Conservation (phyloP, 164 flowering plant genomes). For the Magnolia changhungtana region DNA sequence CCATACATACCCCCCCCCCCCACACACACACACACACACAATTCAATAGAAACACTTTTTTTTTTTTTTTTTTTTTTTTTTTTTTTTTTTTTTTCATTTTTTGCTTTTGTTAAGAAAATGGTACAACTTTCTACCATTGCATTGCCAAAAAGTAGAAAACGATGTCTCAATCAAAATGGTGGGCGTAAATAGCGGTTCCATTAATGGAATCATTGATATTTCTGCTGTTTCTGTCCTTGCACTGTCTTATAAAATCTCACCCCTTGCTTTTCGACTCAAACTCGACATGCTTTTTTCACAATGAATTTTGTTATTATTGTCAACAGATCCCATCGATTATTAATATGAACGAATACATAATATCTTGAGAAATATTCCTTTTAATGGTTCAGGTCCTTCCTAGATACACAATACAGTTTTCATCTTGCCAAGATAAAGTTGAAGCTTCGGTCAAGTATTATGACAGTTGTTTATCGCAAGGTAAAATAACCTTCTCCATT, state of each 20-base stretch:
- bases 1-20: too few species aligned
- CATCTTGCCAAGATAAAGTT: conserved; percentile 73
- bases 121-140: background rate
- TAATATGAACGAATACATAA: background rate
- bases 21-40: too few species aligned
- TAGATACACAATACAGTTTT: conserved; percentile 88
- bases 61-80: too few species aligned
- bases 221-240: background rate
- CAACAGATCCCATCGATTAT: background rate
- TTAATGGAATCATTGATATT: background rate
- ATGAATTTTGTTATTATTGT: background rate
- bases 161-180: background rate
- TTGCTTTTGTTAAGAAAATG: background rate
- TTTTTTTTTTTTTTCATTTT: too few species aligned
- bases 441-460: conserved; percentile 77
- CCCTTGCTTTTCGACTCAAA: background rate
- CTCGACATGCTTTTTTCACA: background rate
- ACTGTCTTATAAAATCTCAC: background rate
- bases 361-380: background rate
- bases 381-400: conserved; percentile 62
- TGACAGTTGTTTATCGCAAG: conserved; percentile 74
- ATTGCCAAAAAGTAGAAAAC: background rate
- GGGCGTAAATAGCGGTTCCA: background rate
- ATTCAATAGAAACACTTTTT: too few species aligned
- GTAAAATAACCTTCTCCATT: conserved; percentile 25